Conservation (phyloP, 805 yeast species). For the Clavispora carvajalis region DNA sequence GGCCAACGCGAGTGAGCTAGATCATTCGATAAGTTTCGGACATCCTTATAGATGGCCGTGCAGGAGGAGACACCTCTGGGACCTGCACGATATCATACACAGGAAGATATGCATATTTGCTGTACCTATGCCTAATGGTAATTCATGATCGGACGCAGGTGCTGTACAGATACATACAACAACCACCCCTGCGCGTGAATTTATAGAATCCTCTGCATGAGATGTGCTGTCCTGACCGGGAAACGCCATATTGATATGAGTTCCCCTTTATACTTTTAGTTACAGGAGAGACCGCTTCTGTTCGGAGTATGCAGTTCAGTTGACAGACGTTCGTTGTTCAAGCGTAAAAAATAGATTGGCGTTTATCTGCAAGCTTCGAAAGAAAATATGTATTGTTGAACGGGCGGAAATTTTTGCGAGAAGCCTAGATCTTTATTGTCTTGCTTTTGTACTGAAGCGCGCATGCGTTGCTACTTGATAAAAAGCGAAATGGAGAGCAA, state of each 20-base stretch:
- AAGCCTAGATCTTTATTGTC: background rate
- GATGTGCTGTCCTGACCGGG: background rate
- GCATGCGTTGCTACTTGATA: too few relatives aligned
- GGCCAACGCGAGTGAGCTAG: background rate
- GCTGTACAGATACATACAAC: background rate
- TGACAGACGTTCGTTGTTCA: too few relatives aligned
- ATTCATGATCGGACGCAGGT: background rate
- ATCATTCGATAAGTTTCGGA: background rate
- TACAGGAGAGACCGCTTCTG: too few relatives aligned
- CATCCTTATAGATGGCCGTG: background rate
- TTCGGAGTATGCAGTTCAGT: too few relatives aligned
- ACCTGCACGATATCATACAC: background rate
- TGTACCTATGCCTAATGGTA: background rate
- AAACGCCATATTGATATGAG: too few relatives aligned
- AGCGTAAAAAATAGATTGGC: background rate
- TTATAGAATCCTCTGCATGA: background rate
- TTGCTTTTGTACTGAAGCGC: too few relatives aligned
- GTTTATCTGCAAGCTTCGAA: background rate
- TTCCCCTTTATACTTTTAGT: too few relatives aligned
- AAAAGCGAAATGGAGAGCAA: too few relatives aligned
- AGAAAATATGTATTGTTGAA: background rate
- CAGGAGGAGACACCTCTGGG: background rate
- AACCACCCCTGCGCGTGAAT: background rate
- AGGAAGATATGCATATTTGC: background rate
- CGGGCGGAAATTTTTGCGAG: background rate